Percentiles rank a stretch among this genome's conserved stretches.
Conservation (phyloP, 257 asterid genomes). For the Nicotiana benthamiana region DNA sequence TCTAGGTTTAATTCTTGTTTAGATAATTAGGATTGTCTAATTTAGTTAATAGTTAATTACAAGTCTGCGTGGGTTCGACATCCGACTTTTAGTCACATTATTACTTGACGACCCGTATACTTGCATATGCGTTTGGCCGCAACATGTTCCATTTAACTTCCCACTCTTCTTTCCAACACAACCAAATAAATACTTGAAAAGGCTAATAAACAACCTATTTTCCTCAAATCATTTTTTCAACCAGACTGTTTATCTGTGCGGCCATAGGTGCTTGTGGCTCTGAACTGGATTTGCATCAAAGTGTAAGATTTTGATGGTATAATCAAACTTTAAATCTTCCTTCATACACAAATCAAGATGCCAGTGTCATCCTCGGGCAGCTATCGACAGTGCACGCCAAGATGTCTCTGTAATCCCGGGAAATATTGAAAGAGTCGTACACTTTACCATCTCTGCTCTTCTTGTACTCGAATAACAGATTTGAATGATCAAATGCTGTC, state of each 20-base stretch:
- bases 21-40: no score
- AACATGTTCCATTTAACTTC: neutral
- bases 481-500: slow-evolving; percentile 78
- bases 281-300: neutral
- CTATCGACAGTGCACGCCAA: slow-evolving; percentile 80
- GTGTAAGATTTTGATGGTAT: neutral
- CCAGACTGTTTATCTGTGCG: neutral
- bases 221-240: neutral
- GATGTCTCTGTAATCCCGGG: slow-evolving; percentile 80
- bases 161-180: neutral
- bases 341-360: slow-evolving; percentile 28
- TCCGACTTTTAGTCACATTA: no score
- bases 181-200: neutral
- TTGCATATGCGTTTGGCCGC: no score
- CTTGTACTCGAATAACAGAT: slow-evolving; percentile 77
- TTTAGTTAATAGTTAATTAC: no score
- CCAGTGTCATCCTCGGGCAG: slow-evolving; percentile 70
- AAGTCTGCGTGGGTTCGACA: no score
- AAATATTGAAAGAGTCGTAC: slow-evolving; percentile 71
- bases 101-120: no score
- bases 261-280: neutral
- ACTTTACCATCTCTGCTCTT: slow-evolving; percentile 79
- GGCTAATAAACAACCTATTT: neutral
- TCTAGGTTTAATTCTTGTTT: no score
- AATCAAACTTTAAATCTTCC: neutral